Evolutionary conservation across 495 filamentous ascomycete genomes (phyloP).

Genomic region (Tuber umbilicatum): DNA sequence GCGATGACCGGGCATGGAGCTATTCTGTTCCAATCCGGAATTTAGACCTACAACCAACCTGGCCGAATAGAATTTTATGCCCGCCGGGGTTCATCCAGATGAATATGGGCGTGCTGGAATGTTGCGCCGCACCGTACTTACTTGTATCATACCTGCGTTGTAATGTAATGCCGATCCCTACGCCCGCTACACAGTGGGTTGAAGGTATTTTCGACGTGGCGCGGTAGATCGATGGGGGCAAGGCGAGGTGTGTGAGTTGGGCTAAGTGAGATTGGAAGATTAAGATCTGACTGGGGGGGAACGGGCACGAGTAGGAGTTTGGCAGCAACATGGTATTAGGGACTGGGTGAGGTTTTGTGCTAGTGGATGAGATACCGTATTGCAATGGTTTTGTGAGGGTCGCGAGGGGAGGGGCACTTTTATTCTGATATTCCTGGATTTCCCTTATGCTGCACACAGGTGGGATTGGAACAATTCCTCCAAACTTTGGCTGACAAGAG

Average conservation of each 20-base stretch:
- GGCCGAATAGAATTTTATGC: background rate
- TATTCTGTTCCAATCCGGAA: background rate
- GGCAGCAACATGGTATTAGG: background rate
- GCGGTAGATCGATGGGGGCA: background rate
- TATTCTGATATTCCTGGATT: background rate
- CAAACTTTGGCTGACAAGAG: no score
- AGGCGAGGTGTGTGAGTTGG: background rate
- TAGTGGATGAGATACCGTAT: background rate
- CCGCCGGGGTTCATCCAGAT: background rate
- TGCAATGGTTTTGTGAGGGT: background rate
- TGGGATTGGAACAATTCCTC: no score
- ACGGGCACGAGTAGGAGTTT: background rate
- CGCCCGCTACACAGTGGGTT: background rate
- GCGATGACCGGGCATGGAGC: background rate
- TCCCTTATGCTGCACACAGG: background rate
- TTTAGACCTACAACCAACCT: background rate
- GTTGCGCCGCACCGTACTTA: background rate
- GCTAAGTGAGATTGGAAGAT: background rate
- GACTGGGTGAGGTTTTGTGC: background rate
- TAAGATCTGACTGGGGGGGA: background rate
- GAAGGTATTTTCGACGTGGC: background rate
- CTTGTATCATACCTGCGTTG: background rate
- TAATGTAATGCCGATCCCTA: background rate
- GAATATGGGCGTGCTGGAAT: background rate
- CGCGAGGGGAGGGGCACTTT: background rate